Conservation (phyloP, 2,329 filamentous ascomycete genomes). For the Drechslerella dactyloides region DNA sequence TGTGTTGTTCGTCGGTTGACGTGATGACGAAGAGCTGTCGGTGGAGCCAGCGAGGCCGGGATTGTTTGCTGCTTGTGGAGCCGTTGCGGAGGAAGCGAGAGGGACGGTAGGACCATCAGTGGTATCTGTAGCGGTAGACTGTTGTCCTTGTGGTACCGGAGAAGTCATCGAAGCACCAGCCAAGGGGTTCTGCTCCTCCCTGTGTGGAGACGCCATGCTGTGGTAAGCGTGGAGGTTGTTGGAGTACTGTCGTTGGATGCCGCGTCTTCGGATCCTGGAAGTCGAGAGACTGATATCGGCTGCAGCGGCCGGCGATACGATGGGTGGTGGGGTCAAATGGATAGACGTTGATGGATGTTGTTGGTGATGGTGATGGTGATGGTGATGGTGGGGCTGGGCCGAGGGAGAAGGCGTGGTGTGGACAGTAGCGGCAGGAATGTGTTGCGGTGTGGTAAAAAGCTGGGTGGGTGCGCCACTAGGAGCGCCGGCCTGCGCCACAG, state of each 20-base stretch:
- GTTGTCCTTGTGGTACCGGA: slow-evolving; percentile 2
- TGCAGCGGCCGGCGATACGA: slow-evolving; percentile 1
- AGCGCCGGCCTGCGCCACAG: slow-evolving; percentile 24
- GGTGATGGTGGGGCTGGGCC: neutral
- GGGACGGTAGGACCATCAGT: neutral
- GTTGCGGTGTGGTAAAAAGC: slow-evolving; percentile 45
- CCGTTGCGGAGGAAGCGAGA: slow-evolving; percentile 5
- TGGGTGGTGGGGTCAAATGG: neutral
- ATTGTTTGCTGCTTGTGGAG: slow-evolving; percentile 44
- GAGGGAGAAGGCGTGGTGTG: slow-evolving; percentile 35
- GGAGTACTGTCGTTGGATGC: slow-evolving; percentile 45
- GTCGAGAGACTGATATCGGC: slow-evolving; percentile 42
- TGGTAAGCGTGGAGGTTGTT: slow-evolving; percentile 46
- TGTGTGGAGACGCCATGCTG: slow-evolving; percentile 44
- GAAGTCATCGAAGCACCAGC: slow-evolving; percentile 12
- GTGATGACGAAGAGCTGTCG: slow-evolving; percentile 32
- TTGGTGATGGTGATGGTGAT: slow-evolving; percentile 15
- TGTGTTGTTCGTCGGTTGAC: slow-evolving; percentile 41
- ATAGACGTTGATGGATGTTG: slow-evolving; percentile 18
- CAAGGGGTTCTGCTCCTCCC: slow-evolving; percentile 41
- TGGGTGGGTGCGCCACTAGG: neutral
- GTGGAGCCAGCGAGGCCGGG: neutral
- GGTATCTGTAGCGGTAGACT: neutral
- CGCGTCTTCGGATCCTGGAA: slow-evolving; percentile 43
- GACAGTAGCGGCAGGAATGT: slow-evolving; percentile 17